These are phyloP conservation scores for Pisolithus orientalis DNA, from an alignment of 768 basidiomycete species.

Conservation along the genomic window DNA sequence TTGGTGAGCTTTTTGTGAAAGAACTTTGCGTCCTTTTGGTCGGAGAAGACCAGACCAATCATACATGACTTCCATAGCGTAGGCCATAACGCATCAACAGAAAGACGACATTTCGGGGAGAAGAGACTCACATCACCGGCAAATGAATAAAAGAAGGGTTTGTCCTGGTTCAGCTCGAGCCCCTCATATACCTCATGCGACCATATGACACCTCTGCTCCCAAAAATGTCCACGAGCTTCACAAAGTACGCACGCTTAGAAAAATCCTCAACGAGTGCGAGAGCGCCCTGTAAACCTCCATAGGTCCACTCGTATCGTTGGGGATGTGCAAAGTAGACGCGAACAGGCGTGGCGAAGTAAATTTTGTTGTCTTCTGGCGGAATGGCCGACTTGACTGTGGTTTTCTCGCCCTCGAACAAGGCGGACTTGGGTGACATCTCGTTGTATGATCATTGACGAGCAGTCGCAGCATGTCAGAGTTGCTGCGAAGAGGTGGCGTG, in stretches of 20 bases:
- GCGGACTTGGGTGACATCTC: conserved; percentile 71
- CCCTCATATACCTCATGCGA: conserved; percentile 85
- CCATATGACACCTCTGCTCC: conserved; percentile 88
- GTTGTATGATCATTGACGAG: neutral
- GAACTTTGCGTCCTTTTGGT: conserved; percentile 76
- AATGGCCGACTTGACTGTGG: conserved; percentile 61
- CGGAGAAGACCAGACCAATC: conserved; percentile 87
- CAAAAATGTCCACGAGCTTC: conserved; percentile 77
- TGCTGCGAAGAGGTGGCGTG: too few species aligned
- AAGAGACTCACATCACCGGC: conserved; percentile 75
- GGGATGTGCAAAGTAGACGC: conserved; percentile 88
- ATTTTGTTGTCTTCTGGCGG: conserved; percentile 64
- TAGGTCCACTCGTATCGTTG: conserved; percentile 77
- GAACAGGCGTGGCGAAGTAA: conserved; percentile 68
- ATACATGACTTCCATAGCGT: conserved; percentile 61
- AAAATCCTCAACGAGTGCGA: conserved; percentile 65
- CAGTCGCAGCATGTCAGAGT: neutral
- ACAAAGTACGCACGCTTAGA: conserved; percentile 53
- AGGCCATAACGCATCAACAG: conserved; percentile 1
- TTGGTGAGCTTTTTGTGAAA: conserved; percentile 80
- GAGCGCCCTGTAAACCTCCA: conserved; percentile 79
- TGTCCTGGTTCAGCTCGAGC: conserved; percentile 76
- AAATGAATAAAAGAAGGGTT: conserved; percentile 90
- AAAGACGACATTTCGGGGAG: neutral
- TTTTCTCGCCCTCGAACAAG: conserved; percentile 70